Evolutionary conservation across 345 rosid species (phyloP).

Genomic region (Salix exigua): DNA sequence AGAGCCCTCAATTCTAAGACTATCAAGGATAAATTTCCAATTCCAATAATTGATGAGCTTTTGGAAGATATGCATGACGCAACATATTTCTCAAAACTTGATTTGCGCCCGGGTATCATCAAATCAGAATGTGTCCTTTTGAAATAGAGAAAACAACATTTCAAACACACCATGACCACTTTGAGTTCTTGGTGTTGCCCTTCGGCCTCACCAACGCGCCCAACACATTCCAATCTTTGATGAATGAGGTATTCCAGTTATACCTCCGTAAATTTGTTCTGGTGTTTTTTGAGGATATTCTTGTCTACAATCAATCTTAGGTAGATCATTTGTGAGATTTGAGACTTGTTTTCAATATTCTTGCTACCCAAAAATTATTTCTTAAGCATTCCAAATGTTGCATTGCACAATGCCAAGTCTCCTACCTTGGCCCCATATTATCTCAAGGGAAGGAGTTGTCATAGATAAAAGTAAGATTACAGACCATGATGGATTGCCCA

Average conservation of each 20-base stretch:
- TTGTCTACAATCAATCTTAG: not conserved
- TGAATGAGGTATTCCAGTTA: not conserved
- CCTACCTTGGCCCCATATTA: not conserved
- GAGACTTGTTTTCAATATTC: fast-evolving
- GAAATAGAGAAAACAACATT: not conserved
- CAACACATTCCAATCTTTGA: not conserved
- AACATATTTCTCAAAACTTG: not conserved
- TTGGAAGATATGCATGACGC: not conserved
- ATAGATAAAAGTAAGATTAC: too few species aligned
- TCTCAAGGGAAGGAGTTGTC: too few species aligned
- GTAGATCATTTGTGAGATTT: fast-evolving
- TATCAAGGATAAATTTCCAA: not conserved
- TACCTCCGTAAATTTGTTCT: not conserved
- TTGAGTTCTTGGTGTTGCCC: not conserved
- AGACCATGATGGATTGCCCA: too few species aligned
- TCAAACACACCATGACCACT: not conserved
- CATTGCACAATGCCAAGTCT: not conserved
- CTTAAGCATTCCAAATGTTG: not conserved
- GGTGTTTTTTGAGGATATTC: not conserved
- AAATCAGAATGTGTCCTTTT: not conserved
- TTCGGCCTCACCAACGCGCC: not conserved
- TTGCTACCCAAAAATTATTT: too few species aligned
- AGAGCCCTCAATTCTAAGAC: not conserved
- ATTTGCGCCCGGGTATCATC: not conserved
- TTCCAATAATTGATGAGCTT: too few species aligned